A percentile compares a stretch with the other conserved stretches of the same genome.
phyloP scores from a whole-genome alignment of 495 filamentous ascomycete species.

The Podospora fimiseda region DNA sequence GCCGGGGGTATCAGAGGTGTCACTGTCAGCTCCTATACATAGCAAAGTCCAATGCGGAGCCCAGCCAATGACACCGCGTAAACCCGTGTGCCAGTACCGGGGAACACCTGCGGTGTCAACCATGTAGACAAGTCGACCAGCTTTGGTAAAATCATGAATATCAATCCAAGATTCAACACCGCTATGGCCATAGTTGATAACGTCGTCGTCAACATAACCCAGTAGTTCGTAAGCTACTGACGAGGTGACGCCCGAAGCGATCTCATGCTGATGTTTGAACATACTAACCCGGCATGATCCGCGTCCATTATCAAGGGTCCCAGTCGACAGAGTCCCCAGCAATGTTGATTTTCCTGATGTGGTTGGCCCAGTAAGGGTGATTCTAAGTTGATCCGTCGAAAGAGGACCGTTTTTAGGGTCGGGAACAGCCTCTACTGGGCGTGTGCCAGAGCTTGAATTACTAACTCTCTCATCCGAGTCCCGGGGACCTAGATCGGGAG shows the following conservation, averaged over 20 bases:
- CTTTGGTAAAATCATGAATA: slow-evolving; percentile 69
- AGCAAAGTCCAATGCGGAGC: slow-evolving; percentile 89
- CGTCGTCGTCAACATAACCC: slow-evolving; percentile 62
- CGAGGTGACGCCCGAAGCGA: slow-evolving; percentile 83
- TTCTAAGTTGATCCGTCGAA: slow-evolving; percentile 70
- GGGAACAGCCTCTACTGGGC: slow-evolving; percentile 11
- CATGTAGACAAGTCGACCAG: slow-evolving; percentile 74
- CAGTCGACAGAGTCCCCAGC: slow-evolving; percentile 79
- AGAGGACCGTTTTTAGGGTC: slow-evolving; percentile 29
- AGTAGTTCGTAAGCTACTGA: slow-evolving; percentile 89
- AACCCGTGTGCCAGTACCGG: slow-evolving; percentile 76
- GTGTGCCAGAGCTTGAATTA: slow-evolving; percentile 6
- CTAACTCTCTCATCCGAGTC: slow-evolving; percentile 9
- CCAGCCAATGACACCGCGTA: slow-evolving; percentile 89
- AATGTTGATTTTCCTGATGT: slow-evolving; percentile 92
- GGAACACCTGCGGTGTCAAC: slow-evolving; percentile 88
- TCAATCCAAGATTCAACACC: slow-evolving; percentile 93
- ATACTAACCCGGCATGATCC: slow-evolving; percentile 82
- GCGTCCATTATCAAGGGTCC: slow-evolving; percentile 82
- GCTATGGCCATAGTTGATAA: slow-evolving; percentile 80
- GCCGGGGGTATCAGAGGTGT: slow-evolving; percentile 40
- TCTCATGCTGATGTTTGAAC: slow-evolving; percentile 91
- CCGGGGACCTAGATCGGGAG: slow-evolving; percentile 31
- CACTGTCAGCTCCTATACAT: slow-evolving; percentile 78
- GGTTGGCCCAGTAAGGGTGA: slow-evolving; percentile 84